These are phyloP conservation scores for Penicillium samsonianum DNA, from an alignment of 495 filamentous ascomycete species.

Conservation along the genomic window DNA sequence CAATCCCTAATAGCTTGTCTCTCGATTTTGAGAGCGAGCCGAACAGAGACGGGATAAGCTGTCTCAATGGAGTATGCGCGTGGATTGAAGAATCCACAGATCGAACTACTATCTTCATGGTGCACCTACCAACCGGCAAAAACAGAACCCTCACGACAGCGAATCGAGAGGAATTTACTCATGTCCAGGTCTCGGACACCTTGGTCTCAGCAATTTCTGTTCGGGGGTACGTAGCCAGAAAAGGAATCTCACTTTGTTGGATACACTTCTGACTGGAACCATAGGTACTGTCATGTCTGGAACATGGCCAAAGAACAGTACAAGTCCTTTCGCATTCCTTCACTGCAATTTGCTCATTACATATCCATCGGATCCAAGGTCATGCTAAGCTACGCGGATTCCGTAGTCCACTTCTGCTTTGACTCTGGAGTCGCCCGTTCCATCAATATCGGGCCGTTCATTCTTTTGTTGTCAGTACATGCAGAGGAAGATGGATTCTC, in stretches of 20 bases:
- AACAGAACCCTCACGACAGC: constrained; percentile 24
- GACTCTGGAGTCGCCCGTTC: constrained; percentile 19
- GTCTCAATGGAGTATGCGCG: not conserved
- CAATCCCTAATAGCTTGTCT: not conserved
- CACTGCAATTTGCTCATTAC: constrained; percentile 12
- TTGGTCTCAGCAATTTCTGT: constrained; percentile 29
- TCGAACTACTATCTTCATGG: constrained; percentile 1
- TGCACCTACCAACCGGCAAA: constrained; percentile 18
- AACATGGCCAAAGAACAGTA: constrained; percentile 24
- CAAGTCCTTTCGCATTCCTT: constrained; percentile 28
- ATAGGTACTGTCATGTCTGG: constrained; percentile 37
- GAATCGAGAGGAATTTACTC: constrained; percentile 30
- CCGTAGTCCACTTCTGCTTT: constrained; percentile 31
- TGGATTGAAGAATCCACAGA: not conserved
- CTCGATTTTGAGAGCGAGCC: not conserved
- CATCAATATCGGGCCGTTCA: not conserved
- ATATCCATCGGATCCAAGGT: constrained; percentile 23
- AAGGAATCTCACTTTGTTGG: not conserved
- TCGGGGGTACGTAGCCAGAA: constrained; percentile 25
- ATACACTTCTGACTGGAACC: not conserved
- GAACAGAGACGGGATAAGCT: not conserved
- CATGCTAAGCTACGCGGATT: constrained; percentile 16
- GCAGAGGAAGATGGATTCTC: constrained; percentile 15
- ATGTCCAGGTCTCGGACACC: constrained; percentile 5
- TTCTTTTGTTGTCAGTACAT: constrained; percentile 7